A percentile compares a stretch with the other conserved stretches of the same genome.
These are phyloP conservation scores for Trichosporon asahii DNA, from an alignment of 1,284 basidiomycete species.

Conservation along the genomic window DNA sequence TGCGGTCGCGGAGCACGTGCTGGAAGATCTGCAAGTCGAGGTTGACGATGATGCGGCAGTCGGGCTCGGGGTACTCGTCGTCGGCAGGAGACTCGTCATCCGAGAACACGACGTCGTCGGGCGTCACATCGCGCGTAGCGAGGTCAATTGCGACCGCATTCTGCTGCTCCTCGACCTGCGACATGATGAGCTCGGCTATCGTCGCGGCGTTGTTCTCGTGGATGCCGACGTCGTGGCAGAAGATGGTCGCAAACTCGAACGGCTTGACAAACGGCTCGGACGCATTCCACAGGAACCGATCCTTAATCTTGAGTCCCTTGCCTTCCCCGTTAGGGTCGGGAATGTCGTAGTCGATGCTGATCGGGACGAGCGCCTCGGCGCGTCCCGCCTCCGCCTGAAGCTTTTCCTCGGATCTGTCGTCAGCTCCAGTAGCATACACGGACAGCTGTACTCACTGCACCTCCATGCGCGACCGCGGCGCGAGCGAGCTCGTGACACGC, in stretches of 20 bases:
- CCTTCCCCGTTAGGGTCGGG: slow-evolving; percentile 52
- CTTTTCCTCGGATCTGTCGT: slow-evolving; percentile 61
- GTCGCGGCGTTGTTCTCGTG: slow-evolving; percentile 68
- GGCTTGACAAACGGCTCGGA: slow-evolving; percentile 72
- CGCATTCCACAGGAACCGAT: slow-evolving; percentile 96
- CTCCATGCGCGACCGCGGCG: slow-evolving; percentile 32
- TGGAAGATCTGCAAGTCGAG: slow-evolving; percentile 97
- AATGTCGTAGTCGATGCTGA: slow-evolving; percentile 91
- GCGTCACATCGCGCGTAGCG: slow-evolving; percentile 38
- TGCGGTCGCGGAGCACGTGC: slow-evolving; percentile 85
- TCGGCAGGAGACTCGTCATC: slow-evolving; percentile 32
- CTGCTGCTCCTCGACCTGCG: slow-evolving; percentile 85
- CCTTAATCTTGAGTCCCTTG: slow-evolving; percentile 75
- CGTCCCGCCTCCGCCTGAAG: slow-evolving; percentile 64
- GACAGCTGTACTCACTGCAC: background rate
- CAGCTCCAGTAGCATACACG: background rate
- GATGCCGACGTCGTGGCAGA: slow-evolving; percentile 84
- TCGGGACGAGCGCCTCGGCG: slow-evolving; percentile 74
- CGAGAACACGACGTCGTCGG: slow-evolving; percentile 41
- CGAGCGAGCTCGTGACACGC: slow-evolving; percentile 65
- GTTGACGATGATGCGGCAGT: slow-evolving; percentile 84
- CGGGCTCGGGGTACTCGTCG: slow-evolving; percentile 62
- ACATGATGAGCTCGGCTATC: slow-evolving; percentile 78
- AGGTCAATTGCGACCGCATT: slow-evolving; percentile 66
- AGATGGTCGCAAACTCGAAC: slow-evolving; percentile 74